Evolutionary conservation across 192 early-diverging fungal genomes (phyloP).

Genomic region (Coemansia sp.): DNA sequence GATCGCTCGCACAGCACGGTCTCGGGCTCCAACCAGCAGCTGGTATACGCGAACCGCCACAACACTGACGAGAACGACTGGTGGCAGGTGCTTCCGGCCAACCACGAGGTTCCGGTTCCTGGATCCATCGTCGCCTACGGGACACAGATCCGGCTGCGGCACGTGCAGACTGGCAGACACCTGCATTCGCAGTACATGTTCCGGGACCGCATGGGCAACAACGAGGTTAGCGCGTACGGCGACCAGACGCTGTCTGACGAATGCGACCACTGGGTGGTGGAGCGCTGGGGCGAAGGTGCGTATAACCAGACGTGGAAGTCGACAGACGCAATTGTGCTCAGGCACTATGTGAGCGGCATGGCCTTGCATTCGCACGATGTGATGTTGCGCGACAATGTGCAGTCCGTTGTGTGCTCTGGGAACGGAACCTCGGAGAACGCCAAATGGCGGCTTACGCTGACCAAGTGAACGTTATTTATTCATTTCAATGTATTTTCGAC

Average conservation of each 20-base stretch:
- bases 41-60: conserved; percentile 54
- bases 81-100: conserved; percentile 60
- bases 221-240: conserved; percentile 59
- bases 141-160: conserved; percentile 56
- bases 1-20: conserved; percentile 45
- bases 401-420: conserved; percentile 56
- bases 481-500: neutral
- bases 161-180: conserved; percentile 53
- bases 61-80: conserved; percentile 37
- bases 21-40: conserved; percentile 58
- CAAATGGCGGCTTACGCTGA: conserved; percentile 38
- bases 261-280: conserved; percentile 62
- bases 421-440: conserved; percentile 57
- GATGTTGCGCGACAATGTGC: conserved; percentile 34
- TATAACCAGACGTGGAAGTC: conserved; percentile 55
- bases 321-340: conserved; percentile 47
- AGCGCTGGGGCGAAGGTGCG: conserved; percentile 51
- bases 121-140: conserved; percentile 54
- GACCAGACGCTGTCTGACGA: conserved; percentile 51
- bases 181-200: conserved; percentile 59
- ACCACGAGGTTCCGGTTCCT: conserved; percentile 32
- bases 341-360: conserved; percentile 56
- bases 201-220: conserved; percentile 48
- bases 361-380: conserved; percentile 54
- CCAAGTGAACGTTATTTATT: neutral